Base-by-base conservation (phyloP, 2,329 filamentous ascomycete species). In the Penicillium sp. region DNA sequence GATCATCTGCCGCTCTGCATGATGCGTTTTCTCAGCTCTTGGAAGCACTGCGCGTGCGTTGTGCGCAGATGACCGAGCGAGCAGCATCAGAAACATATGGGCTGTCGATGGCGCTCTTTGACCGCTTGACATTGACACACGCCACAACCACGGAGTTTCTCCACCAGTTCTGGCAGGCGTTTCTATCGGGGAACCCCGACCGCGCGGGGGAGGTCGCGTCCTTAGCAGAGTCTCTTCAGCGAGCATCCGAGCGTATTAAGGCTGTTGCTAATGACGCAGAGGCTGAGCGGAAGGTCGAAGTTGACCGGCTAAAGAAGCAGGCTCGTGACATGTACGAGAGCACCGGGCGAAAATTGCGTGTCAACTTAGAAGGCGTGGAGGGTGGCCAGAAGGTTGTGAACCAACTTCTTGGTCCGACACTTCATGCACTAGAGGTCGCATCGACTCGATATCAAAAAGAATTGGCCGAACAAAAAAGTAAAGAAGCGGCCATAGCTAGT, bases 81-180 rank as follows among this genome's bases (percentile, higher is more conserved):
- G 62, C 72, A 3, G 66, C 66, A 2, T 69, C 75, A 8, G 67
- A 69, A 32, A 76, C 76, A 2, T 77, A 74, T 32, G 81, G 80
- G 4, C 72, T 84, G 16, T 78, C 81, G 1, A 61, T 74, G 9
- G 65, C 72, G 3, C 76, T 85, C 2, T 86, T 85, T 61, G 85
- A 89, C 62, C 82, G 82, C 18, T 69, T 89, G n/a, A 81, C 79
- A 13, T 80, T 89, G 53, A 96, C 93, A 0, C 92, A 97, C 71
- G 92, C 92, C 51, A 99, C 94, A 0, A 95, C 91, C 0, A 88
- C 90, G 37, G 94, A 99, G 69, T 99, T 97, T 68, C 79, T 99
- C n/a, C 90, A 93, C 66, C 95, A 97, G 72, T 99, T 99, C 78
- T 99, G 93, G 93, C 83, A 85, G 34, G 86, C 92, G 0, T 99